phyloP scores from a whole-genome alignment of 306 rosid genomes.

The Hylodesmum podocarpum region DNA sequence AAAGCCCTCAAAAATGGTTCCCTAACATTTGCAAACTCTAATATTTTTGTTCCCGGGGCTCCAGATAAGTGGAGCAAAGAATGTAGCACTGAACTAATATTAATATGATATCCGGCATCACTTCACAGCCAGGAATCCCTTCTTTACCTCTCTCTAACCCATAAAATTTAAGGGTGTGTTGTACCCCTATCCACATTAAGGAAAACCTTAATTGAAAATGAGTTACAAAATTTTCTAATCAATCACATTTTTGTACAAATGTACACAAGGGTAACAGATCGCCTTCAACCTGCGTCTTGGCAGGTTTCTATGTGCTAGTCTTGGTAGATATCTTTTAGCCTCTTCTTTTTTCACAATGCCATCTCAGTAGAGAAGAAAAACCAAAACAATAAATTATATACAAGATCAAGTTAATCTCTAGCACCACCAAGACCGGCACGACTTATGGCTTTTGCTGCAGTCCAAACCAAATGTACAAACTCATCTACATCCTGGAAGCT shows the following conservation, averaged over 20 bases:
- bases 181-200: constrained; percentile 52
- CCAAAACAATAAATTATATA: constrained; percentile 45
- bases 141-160: constrained; percentile 60
- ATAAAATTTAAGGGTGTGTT: constrained; percentile 45
- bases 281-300: constrained; percentile 36
- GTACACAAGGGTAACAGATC: constrained; percentile 56
- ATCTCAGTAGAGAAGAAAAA: constrained; percentile 35
- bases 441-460: constrained; percentile 58
- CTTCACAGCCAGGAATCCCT: constrained; percentile 31
- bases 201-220: constrained; percentile 41
- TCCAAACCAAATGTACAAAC: constrained; percentile 55
- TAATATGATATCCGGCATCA: constrained; percentile 30
- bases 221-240: constrained; percentile 60
- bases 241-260: constrained; percentile 85
- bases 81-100: constrained; percentile 51
- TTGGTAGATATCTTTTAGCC: constrained; percentile 34
- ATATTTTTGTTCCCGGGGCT: constrained; percentile 38
- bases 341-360: constrained; percentile 42
- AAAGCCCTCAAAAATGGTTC: constrained; percentile 57
- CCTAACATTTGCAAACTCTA: constrained; percentile 50
- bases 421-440: constrained; percentile 58
- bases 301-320: constrained; percentile 45
- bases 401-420: constrained; percentile 64
- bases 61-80: constrained; percentile 61
- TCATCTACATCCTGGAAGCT: constrained; percentile 86